These are phyloP conservation scores for Elsinoe perseae DNA, from an alignment of 2,329 filamentous ascomycete species.

Conservation along the genomic window DNA sequence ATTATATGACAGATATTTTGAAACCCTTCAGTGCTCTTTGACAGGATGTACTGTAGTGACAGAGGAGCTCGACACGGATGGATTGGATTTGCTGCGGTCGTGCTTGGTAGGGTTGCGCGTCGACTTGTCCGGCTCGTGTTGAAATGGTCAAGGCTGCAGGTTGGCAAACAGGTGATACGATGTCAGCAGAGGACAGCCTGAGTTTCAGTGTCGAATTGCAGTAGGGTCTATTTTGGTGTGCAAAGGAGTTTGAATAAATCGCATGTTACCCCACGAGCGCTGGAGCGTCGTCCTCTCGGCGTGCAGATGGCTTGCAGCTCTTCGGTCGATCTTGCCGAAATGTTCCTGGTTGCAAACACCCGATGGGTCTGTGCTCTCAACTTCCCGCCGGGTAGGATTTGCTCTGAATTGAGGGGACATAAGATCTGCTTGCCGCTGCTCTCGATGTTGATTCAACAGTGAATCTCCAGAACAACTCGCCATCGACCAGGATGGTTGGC, in stretches of 20 bases:
- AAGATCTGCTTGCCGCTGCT: too few relatives aligned
- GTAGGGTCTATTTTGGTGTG: too few relatives aligned
- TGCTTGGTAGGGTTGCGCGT: conserved; percentile 3
- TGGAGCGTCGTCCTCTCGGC: conserved; percentile 3
- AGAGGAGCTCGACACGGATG: neutral
- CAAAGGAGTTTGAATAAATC: neutral
- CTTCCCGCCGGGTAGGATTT: too few relatives aligned
- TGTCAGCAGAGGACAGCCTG: neutral
- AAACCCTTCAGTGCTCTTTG: neutral
- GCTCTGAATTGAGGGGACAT: too few relatives aligned
- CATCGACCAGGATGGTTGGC: neutral
- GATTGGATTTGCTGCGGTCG: neutral
- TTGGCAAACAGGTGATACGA: neutral
- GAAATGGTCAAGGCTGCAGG: neutral
- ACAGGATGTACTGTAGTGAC: neutral
- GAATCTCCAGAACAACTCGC: too few relatives aligned
- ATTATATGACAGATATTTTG: too few relatives aligned
- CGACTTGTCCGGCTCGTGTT: neutral
- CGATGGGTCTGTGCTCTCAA: neutral
- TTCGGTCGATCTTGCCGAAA: neutral
- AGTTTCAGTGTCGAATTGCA: neutral
- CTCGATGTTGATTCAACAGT: too few relatives aligned
- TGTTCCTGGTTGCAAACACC: neutral
- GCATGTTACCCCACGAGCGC: conserved; percentile 5
- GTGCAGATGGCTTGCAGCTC: neutral